Conservation (phyloP, 225 moss, liverwort and hornwort genomes). For the Rhytidiadelphus loreus region DNA sequence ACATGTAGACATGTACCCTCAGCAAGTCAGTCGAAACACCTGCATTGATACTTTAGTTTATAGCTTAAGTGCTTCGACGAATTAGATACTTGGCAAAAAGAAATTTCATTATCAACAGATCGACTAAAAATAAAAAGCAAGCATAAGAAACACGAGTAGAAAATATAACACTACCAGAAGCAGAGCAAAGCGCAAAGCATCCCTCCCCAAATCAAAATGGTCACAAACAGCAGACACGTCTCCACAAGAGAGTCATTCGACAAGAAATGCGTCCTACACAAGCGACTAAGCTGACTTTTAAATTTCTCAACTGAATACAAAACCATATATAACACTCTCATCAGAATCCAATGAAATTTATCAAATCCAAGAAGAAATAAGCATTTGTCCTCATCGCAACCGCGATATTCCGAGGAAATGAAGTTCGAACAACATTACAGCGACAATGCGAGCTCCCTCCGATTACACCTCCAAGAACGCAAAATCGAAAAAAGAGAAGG, state of each 20-base stretch:
- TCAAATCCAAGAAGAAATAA: not conserved
- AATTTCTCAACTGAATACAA: not conserved
- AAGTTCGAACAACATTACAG: not conserved
- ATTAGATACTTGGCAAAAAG: not conserved
- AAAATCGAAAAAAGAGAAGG: not conserved
- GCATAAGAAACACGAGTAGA: not conserved
- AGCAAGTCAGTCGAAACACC: not conserved
- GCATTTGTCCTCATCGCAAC: not conserved
- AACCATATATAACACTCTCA: not conserved
- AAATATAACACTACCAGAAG: not conserved
- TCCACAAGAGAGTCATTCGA: not conserved
- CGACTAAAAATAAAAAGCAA: not conserved
- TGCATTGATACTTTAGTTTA: not conserved
- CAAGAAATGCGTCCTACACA: not conserved
- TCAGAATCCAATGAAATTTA: not conserved
- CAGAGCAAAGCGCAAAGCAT: not conserved
- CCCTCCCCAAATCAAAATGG: not conserved
- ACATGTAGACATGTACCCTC: not conserved
- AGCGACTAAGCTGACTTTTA: not conserved
- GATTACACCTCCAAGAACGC: not conserved
- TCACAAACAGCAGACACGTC: not conserved
- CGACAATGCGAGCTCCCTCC: not conserved
- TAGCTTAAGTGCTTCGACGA: not conserved
- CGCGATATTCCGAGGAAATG: not conserved
- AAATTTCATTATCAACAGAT: not conserved